These are phyloP conservation scores for Neofusicoccum kwambonambiense DNA, from an alignment of 2,329 filamentous ascomycete species.

Conservation along the genomic window DNA sequence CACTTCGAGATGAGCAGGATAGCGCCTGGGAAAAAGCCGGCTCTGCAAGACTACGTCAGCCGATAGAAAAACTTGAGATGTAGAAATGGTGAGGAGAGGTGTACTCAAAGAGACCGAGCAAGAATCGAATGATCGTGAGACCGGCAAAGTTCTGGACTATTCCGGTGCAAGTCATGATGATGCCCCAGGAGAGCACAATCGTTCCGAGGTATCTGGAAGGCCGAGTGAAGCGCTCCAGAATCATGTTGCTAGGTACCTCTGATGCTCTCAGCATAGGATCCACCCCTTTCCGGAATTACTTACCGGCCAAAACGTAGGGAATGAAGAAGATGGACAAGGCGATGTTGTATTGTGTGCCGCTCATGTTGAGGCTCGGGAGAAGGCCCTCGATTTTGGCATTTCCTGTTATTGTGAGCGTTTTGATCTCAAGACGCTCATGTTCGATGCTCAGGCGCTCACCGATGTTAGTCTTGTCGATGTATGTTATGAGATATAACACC, in stretches of 20 bases:
- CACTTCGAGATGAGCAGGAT: constrained; percentile 59
- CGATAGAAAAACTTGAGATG: not conserved
- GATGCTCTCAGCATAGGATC: constrained; percentile 20
- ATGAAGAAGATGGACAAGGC: constrained; percentile 63
- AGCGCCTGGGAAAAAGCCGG: constrained; percentile 27
- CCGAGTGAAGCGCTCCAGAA: constrained; percentile 55
- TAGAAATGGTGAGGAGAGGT: not conserved
- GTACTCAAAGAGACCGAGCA: constrained; percentile 36
- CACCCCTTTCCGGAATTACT: not conserved
- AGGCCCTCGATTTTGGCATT: constrained; percentile 45
- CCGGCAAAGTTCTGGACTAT: constrained; percentile 48
- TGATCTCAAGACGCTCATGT: not conserved
- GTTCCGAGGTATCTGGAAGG: constrained; percentile 35
- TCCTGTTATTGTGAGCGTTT: constrained; percentile 19
- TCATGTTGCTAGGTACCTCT: constrained; percentile 54
- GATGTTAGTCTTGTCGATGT: constrained; percentile 27
- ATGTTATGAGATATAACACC: constrained; percentile 30
- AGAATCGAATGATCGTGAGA: constrained; percentile 46
- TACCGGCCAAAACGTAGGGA: constrained; percentile 40
- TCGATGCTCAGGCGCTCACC: constrained; percentile 14
- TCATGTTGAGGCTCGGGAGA: constrained; percentile 24
- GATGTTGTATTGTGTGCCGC: constrained; percentile 60
- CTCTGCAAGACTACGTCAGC: constrained; percentile 17
- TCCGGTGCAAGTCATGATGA: constrained; percentile 45
- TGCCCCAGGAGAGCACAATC: constrained; percentile 46